Evolutionary conservation across 2,329 filamentous ascomycete species (phyloP), one percentile per base, ranked within the genome.

Genomic region (Cercospora beticola): DNA sequence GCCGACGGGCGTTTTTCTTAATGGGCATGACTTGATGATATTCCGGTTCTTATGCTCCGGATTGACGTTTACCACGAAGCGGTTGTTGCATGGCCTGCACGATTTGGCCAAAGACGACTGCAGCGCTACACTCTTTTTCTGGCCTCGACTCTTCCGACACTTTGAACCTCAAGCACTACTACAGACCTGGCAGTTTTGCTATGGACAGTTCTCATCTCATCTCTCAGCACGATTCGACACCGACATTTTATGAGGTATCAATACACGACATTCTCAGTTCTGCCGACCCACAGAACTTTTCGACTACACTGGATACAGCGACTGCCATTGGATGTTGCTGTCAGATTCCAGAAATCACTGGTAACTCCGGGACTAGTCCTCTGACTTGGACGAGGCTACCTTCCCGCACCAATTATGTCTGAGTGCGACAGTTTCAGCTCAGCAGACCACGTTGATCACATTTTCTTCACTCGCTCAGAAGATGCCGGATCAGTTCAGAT

Each of bases 401-500:
- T 60, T 62, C 10, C n/a, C 16, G 58, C 56, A 49, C n/a, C 10
- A 56, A 66, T 30, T 60, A 12, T 54, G 46, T 7, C 26, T 56
- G 71, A 65, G 70, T n/a, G 64, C 69, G 63, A 62, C 68, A 2
- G 12, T 46, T n/a, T 21, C 18, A 68, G 69, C 71, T 71, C 71
- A 65, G 28, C 21, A 52, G 69, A 75, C 69, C 62, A 57, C 62
- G 76, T 77, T 77, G 76, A 74, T 76, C 72, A 76, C 73, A 71
- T 71, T 72, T 74, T 71, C 72, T 74, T 76, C 74, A 74, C 70
- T 76, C 74, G 9, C 65, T 74, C 70, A 74, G 71, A 70, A 73
- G 73, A 61, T 72, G 74, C 75, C 62, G 8, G 74, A 76, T 76
- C 75, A 77, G 75, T 75, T 74, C 67, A 63, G 71, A 52, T 52